phyloP scores from a whole-genome alignment of 805 yeast species.

The Candida glaebosa region DNA sequence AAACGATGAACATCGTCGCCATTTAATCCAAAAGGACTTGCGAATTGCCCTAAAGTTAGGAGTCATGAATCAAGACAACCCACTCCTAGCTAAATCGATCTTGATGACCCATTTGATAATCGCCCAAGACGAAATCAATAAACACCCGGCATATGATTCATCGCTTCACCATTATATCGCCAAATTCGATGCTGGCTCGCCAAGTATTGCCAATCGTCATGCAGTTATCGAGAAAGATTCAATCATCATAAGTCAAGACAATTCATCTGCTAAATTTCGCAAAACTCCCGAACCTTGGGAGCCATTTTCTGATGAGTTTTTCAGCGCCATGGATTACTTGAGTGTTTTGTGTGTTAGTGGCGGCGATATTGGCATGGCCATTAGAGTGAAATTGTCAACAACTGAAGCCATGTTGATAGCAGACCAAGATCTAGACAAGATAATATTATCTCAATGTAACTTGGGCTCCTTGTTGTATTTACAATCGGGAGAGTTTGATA shows the following conservation, averaged over 20 bases:
- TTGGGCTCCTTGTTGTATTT: constrained; percentile 66
- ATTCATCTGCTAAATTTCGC: constrained; percentile 17
- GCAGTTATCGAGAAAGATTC: constrained; percentile 16
- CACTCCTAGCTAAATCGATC: constrained; percentile 51
- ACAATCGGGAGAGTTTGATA: constrained; percentile 62
- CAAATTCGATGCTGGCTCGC: neutral
- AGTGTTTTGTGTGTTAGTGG: constrained; percentile 66
- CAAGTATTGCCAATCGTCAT: constrained; percentile 7
- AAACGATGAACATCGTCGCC: constrained; percentile 41
- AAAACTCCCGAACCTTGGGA: constrained; percentile 57
- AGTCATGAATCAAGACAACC: constrained; percentile 48
- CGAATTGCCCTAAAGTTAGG: constrained; percentile 65
- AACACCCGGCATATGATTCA: neutral
- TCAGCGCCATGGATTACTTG: constrained; percentile 71
- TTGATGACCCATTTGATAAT: constrained; percentile 58
- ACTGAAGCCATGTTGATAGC: constrained; percentile 74
- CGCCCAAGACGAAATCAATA: constrained; percentile 61
- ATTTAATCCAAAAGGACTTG: constrained; percentile 65
- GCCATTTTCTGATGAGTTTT: constrained; percentile 73
- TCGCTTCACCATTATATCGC: neutral
- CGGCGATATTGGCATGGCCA: constrained; percentile 64
- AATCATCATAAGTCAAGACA: constrained; percentile 13
- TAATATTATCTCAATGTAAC: constrained; percentile 63
- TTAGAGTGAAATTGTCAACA: constrained; percentile 57
- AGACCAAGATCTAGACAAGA: constrained; percentile 61